Base-by-base conservation (phyloP, 2,329 filamentous ascomycete genomes). In the Penicillium thymicola region DNA sequence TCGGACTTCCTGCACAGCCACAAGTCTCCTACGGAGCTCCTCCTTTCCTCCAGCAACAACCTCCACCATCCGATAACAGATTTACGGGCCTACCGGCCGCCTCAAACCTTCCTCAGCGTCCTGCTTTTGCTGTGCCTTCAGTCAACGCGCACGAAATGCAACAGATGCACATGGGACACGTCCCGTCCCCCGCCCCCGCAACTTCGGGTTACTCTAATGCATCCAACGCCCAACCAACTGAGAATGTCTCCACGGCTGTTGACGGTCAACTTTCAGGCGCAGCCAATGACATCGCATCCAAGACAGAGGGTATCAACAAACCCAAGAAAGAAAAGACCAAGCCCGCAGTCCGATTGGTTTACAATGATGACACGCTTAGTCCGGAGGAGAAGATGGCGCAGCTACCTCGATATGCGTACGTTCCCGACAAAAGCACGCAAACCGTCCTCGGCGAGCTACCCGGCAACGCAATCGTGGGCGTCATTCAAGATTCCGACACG, bases 311-410 rank as follows among this genome's bases (percentile, higher is more conserved):
- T 4, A 71, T 72, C 1, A 78, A 89, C 71, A 89, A 86, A 77
- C 85, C 85, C 18, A 88, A 88, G 81, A 88, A 87, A 64, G 84
- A 86, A 70, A 87, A 86, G 69, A 79, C 81, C 68, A 88, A 87
- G 70, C 79, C 80, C 55, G 83, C 78, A 65, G 79, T 51, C 10
- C 41, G 84, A 71, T 87, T 96, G 83, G 81, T 96, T 30, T 96
- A 94, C 77, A 86, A 86, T 60, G 90, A 95, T 70, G 85, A 88
- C 50, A 87, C 89, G 57, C 78, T 86, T 68, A 94, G 89, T 67
- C 89, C 91, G 2, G 92, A 97, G 78, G 92, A 96, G 81, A 90
- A 87, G 76, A 92, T 96, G 89, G 88, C 90, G 28, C 77, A 79
- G 70, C 78, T 94, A 77, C 81, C 89, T 59, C 87, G 85, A 74